These are phyloP conservation scores for Bacterosira constricta DNA, from an alignment of 108 stramenopile genomes.

Conservation along the genomic window DNA sequence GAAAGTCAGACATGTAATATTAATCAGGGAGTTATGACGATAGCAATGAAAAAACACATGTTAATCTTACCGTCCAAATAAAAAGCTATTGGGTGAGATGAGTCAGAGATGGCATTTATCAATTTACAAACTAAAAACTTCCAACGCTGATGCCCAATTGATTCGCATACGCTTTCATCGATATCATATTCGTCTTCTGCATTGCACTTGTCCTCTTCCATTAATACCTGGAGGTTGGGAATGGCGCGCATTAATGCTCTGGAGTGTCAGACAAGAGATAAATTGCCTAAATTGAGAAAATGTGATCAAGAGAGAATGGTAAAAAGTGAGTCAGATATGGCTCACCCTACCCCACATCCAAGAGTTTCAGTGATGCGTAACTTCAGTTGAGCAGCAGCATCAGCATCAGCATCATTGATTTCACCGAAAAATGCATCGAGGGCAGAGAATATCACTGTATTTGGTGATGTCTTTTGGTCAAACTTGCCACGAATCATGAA, in stretches of 20 bases:
- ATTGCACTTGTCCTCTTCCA: too few relatives aligned
- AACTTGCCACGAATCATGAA: conserved; percentile 25
- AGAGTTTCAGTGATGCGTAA: conserved; percentile 2
- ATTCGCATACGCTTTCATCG: background rate
- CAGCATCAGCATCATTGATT: background rate
- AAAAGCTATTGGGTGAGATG: background rate
- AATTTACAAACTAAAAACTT: conserved; percentile 10
- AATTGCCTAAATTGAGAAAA: background rate
- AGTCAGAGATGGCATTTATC: conserved; percentile 2
- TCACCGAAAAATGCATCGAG: conserved; percentile 20
- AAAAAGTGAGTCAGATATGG: background rate
- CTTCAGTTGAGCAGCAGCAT: background rate
- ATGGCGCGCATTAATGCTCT: conserved; percentile 14
- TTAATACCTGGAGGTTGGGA: conserved; percentile 12
- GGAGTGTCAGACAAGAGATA: background rate
- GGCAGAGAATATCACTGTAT: conserved; percentile 2
- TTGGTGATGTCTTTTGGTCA: conserved; percentile 1
- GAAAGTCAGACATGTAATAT: too few relatives aligned
- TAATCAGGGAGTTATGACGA: too few relatives aligned
- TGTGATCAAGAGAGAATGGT: too few relatives aligned
- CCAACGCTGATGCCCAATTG: background rate
- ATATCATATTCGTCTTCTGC: background rate
- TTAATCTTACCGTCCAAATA: too few relatives aligned
- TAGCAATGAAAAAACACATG: too few relatives aligned
- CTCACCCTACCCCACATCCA: conserved; percentile 17